phyloP scores from a whole-genome alignment of 768 basidiomycete genomes.

The Boletus subparvulus region DNA sequence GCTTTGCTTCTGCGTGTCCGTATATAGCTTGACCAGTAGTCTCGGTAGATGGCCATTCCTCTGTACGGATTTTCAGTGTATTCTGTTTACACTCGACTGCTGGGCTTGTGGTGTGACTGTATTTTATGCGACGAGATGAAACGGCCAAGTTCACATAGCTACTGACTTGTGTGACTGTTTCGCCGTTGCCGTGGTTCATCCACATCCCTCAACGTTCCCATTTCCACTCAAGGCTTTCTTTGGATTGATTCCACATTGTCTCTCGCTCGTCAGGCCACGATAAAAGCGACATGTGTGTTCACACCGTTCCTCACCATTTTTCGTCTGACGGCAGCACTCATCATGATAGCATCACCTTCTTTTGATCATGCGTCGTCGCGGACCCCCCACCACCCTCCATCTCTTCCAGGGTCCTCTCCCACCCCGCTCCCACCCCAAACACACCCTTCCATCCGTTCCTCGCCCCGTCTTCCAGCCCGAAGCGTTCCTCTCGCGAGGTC shows the following conservation, averaged over 20 bases:
- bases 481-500: slow-evolving; percentile 22
- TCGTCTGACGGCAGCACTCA: not conserved
- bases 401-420: slow-evolving; percentile 63
- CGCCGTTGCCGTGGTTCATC: no score
- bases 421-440: slow-evolving; percentile 57
- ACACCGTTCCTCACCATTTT: no score
- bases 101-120: no score
- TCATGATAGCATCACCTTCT: not conserved
- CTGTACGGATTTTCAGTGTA: slow-evolving; percentile 14
- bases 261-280: not conserved
- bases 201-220: no score
- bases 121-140: no score
- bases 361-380: slow-evolving; percentile 60
- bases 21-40: not conserved
- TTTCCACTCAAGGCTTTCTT: not conserved
- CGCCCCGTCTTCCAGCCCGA: slow-evolving; percentile 48
- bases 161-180: no score
- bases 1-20: slow-evolving; percentile 1
- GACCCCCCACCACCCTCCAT: slow-evolving; percentile 64
- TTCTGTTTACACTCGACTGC: not conserved
- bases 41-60: slow-evolving; percentile 13
- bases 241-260: not conserved
- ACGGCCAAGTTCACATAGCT: no score
- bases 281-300: slow-evolving; percentile 1
- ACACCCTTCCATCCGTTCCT: slow-evolving; percentile 67